Base-by-base conservation (phyloP, 2,329 filamentous ascomycete species). In the Fusarium albosuccineum region DNA sequence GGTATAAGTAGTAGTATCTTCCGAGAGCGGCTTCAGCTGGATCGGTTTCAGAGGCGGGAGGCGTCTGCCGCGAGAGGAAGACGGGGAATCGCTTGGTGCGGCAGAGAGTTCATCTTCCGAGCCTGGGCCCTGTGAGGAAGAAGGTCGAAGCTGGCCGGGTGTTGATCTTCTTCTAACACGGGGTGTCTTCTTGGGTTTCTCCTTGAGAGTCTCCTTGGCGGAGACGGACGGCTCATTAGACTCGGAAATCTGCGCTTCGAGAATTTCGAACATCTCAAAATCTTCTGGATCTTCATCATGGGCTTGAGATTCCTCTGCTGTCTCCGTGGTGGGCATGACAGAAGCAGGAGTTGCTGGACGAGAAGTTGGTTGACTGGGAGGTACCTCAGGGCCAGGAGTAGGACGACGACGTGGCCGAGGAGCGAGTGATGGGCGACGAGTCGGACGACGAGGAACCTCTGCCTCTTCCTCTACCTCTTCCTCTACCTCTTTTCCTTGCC, bases 61-160 rank as follows among this genome's bases (percentile, higher is more conserved):
- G 37, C 33, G 30, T 1, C 33, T 5, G 11, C 40, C n/a, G 6
- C 33, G 3, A 9, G n/a, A n/a, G 8, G 36, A 42, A 5, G 62
- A 55, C 2, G 49, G 34, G 22, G 34, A 36, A n/a, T 67, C 64
- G 10, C 54, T 66, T 3, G 39, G 11, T 11, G 26, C 33, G 22
- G 17, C 46, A 11, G 63, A 67, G 13, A 56, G 33, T 7, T 55
- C 49, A 29, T 14, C 36, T 6, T 37, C 54, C 4, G 65, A 59
- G 2, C 39, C 39, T 3, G 16, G 9, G 10, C 33, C n/a, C 14
- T 30, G 34, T 8, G 40, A 3, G 6, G 6, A 6, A 8, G 46
- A 33, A 4, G 14, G 29, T 8, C n/a, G n/a, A 17, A 51, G 9
- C 30, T 44, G 56, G 7, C 17, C 42, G 10, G 16, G 51, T 7